Evolutionary conservation across 352 stramenopile species (phyloP).

Genomic region (Aphanomyces stellatus): DNA sequence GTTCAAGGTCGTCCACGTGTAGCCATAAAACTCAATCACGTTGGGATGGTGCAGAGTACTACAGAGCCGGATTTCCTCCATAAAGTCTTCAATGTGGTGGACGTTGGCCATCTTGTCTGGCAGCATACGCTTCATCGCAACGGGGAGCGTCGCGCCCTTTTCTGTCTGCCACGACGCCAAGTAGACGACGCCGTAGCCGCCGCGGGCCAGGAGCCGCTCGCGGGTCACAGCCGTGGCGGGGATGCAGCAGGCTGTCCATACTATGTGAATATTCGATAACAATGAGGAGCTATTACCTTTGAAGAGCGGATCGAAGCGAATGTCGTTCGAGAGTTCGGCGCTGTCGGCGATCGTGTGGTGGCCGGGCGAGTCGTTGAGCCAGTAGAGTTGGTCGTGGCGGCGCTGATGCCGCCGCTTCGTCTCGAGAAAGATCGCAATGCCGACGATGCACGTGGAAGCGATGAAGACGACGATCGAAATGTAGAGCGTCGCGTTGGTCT

Average conservation of each 20-base stretch:
- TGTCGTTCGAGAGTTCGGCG: conserved; percentile 4
- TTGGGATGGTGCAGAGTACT: conserved; percentile 77
- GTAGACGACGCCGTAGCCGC: conserved; percentile 10
- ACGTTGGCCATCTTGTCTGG: neutral
- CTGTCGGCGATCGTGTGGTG: neutral
- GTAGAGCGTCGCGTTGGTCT: neutral
- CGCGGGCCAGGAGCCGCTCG: neutral
- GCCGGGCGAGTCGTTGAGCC: neutral
- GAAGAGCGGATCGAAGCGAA: neutral
- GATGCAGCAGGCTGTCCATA: neutral
- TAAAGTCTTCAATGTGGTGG: conserved; percentile 10
- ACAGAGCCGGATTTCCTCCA: conserved; percentile 35
- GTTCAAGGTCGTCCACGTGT: conserved; percentile 44
- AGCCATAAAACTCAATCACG: conserved; percentile 87
- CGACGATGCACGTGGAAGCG: neutral
- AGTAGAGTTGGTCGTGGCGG: neutral
- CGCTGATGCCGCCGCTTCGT: neutral
- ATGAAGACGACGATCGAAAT: neutral
- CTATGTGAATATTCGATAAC: neutral
- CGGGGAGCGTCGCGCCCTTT: neutral
- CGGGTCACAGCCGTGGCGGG: neutral
- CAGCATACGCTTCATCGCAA: conserved; percentile 12
- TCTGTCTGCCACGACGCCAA: neutral
- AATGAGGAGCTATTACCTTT: neutral
- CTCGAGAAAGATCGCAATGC: neutral